These are phyloP conservation scores for Platanthera zijinensis DNA, from an alignment of 106 monocot genomes.

Conservation along the genomic window DNA sequence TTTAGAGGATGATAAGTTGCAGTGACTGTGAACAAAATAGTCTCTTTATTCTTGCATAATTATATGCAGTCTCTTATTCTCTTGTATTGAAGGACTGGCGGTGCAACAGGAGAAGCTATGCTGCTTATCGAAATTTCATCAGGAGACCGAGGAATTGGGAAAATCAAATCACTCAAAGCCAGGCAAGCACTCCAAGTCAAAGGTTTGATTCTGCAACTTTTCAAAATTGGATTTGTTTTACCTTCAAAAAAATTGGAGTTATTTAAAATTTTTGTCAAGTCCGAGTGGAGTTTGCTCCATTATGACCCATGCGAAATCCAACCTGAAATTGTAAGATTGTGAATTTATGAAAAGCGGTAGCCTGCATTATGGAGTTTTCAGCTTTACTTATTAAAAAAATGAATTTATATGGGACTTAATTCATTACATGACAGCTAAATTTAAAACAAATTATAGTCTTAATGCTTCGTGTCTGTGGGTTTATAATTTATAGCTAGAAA, in stretches of 20 bases:
- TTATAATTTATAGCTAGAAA: neutral
- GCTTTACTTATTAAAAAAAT: neutral
- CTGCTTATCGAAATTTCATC: conserved; percentile 72
- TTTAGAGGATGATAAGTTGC: too few species aligned
- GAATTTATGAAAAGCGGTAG: neutral
- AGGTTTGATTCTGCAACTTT: conserved; percentile 37
- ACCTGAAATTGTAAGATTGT: neutral
- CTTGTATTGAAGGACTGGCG: conserved; percentile 66
- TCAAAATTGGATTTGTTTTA: neutral
- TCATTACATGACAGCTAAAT: neutral
- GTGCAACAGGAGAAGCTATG: conserved; percentile 82
- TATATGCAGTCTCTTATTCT: neutral
- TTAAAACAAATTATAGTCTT: neutral
- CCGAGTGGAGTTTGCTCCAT: neutral
- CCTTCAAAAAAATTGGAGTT: neutral
- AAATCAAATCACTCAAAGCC: conserved; percentile 23
- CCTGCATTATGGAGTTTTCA: neutral
- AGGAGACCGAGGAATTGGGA: conserved; percentile 69
- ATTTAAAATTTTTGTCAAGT: neutral
- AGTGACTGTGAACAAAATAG: neutral
- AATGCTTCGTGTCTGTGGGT: neutral
- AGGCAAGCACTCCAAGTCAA: conserved; percentile 49
- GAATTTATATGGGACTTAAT: neutral
- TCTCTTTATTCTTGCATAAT: neutral
- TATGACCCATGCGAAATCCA: neutral